Evolutionary conservation across 2,329 filamentous ascomycete species (phyloP).

Genomic region (Boeremia lycopersici): DNA sequence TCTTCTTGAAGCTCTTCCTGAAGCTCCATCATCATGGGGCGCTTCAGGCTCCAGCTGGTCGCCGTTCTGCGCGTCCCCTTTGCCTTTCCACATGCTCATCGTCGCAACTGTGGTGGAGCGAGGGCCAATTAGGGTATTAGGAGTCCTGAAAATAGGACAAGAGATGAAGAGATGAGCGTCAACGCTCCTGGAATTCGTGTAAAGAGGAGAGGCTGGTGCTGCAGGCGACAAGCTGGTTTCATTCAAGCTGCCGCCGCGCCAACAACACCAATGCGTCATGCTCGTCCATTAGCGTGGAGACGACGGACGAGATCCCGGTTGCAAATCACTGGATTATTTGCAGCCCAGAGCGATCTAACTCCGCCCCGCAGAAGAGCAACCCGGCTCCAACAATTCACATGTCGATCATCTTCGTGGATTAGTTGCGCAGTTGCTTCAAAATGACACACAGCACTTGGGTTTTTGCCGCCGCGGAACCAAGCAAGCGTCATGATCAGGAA

Average conservation of each 20-base stretch:
- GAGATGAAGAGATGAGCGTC: slow-evolving; percentile 4
- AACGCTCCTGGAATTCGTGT: slow-evolving; percentile 1
- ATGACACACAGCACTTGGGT: neutral
- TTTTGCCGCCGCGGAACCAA: neutral
- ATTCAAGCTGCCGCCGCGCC: slow-evolving; percentile 11
- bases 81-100: slow-evolving; percentile 62
- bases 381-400: neutral
- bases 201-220: slow-evolving; percentile 13
- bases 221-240: slow-evolving; percentile 18
- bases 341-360: slow-evolving; percentile 6
- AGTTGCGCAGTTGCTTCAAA: neutral
- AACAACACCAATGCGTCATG: slow-evolving; percentile 9
- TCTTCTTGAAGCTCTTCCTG: slow-evolving; percentile 33
- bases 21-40: slow-evolving; percentile 30
- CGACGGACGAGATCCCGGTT: slow-evolving; percentile 15
- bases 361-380: neutral
- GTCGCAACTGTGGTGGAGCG: slow-evolving; percentile 14
- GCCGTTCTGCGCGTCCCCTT: slow-evolving; percentile 54
- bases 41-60: slow-evolving; percentile 35
- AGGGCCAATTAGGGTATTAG: slow-evolving; percentile 3
- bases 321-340: slow-evolving; percentile 20
- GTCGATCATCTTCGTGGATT: neutral
- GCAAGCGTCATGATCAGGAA: slow-evolving; percentile 5
- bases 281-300: slow-evolving; percentile 2
- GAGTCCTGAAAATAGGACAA: neutral